Evolutionary conservation across 139 green algal genomes (phyloP), one percentile per base, ranked within the genome.

Genomic region (Coelastrella sp.): DNA sequence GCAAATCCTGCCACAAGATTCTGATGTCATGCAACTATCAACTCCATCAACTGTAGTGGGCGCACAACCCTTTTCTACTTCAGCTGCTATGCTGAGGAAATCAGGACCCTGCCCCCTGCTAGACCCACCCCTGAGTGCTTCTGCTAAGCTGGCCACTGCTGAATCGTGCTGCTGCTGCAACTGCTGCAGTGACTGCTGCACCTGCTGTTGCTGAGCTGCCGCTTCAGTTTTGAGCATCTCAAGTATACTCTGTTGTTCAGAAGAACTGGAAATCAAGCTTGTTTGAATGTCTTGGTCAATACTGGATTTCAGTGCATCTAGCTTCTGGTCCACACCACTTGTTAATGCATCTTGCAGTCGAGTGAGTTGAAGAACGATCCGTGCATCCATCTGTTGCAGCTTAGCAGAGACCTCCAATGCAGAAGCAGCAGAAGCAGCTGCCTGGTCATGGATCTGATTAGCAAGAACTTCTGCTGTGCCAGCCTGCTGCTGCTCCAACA

Each of bases 401-500:
- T 85, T 19, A 24, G 80, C 80, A 17, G 58, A 12, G 7, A 73
- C 6, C 6, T 84, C 49, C 4, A 35, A 56, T 14, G 17, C 17
- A 25, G n/a, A 9, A 25, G 19, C 35, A 22, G 79, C 20, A 8
- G 79, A 20, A 57, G 12, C 11, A 9, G 57, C 79, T 49, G 58
- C 57, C 79, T 87, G 60, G 58, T 88, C 63, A 7, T 80, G n/a
- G 17, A 78, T 6, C 27, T 79, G 83, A 14, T 19, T 25, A 19
- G 83, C 83, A 27, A 88, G 35, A 4, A 6, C 25, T 15, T 78
- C 83, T 17, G 65, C 65, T 19, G 49, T 27, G 17, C 19, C 68
- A 17, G 56, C 84, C n/a, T 81, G 84, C 49, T 70, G 68, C 68
- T 89, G 49, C 56, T 89, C 68, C 49, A 82, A 20, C 49, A 81